Conservation (phyloP, 2,329 filamentous ascomycete genomes). For the Beauveria scarabaeidicola region DNA sequence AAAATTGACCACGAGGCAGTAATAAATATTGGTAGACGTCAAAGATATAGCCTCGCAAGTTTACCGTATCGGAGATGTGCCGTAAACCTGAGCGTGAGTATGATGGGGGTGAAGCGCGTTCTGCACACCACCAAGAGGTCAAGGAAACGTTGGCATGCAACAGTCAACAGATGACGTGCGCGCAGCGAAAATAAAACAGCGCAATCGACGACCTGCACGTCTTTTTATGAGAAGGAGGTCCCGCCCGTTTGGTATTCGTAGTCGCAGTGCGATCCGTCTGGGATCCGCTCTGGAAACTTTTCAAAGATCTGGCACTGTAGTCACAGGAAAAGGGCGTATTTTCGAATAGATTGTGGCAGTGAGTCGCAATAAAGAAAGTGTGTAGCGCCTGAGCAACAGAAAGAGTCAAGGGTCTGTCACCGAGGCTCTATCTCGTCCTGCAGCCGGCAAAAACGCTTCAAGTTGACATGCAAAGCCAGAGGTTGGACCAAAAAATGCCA, state of each 20-base stretch:
- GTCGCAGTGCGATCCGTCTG: not conserved
- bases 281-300: slow-evolving; percentile 3
- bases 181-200: not conserved
- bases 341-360: not conserved
- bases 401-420: not conserved
- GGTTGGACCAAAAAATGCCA: slow-evolving; percentile 3
- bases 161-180: not conserved
- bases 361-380: too few species aligned
- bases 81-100: not conserved
- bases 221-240: not conserved
- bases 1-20: not conserved
- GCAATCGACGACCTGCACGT: not conserved
- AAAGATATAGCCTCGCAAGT: not conserved
- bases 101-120: not conserved
- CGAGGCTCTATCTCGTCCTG: not conserved
- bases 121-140: not conserved
- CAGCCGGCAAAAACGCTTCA: not conserved
- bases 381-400: too few species aligned
- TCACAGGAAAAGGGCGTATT: not conserved
- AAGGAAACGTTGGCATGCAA: not conserved
- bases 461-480: slow-evolving; percentile 1
- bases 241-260: not conserved
- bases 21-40: not conserved
- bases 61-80: not conserved
- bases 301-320: not conserved